Evolutionary conservation across 192 early-diverging fungal genomes (phyloP).

Genomic region (Umbelopsis ramanniana): DNA sequence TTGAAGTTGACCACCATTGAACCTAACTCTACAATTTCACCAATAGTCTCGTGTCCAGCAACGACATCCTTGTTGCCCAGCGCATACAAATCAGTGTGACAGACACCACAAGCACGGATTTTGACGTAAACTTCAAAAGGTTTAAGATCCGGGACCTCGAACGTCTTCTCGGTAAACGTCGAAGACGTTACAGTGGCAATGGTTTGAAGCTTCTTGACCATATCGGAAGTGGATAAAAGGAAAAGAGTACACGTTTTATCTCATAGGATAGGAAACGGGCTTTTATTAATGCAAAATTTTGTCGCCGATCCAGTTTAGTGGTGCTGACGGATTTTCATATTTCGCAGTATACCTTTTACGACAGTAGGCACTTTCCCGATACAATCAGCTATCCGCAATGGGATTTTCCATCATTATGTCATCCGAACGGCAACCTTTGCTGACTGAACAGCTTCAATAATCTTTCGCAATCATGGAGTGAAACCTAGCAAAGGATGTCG

Average conservation of each 20-base stretch:
- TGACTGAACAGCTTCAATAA: too few species aligned
- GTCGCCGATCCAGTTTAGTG: too few species aligned
- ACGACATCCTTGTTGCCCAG: conserved; percentile 46
- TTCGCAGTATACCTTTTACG: too few species aligned
- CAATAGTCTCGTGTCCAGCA: conserved; percentile 75
- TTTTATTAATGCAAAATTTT: too few species aligned
- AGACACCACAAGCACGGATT: conserved; percentile 25
- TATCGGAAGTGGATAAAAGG: background rate
- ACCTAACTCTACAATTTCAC: conserved; percentile 63
- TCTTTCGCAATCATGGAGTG: too few species aligned
- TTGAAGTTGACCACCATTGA: conserved; percentile 53
- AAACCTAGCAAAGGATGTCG: too few species aligned
- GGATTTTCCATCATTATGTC: too few species aligned
- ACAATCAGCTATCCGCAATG: too few species aligned
- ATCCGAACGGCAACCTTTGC: too few species aligned
- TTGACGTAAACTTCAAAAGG: conserved; percentile 24
- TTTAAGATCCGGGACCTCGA: background rate
- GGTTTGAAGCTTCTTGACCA: conserved; percentile 14
- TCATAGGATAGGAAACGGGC: too few species aligned
- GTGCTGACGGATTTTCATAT: too few species aligned
- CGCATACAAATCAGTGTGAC: conserved; percentile 31
- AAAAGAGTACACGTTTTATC: background rate
- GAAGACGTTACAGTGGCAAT: background rate
- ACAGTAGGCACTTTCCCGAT: too few species aligned
- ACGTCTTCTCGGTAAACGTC: conserved; percentile 6